Evolutionary conservation across 2,329 filamentous ascomycete species (phyloP).

Genomic region (Ceratocystis cubensis): DNA sequence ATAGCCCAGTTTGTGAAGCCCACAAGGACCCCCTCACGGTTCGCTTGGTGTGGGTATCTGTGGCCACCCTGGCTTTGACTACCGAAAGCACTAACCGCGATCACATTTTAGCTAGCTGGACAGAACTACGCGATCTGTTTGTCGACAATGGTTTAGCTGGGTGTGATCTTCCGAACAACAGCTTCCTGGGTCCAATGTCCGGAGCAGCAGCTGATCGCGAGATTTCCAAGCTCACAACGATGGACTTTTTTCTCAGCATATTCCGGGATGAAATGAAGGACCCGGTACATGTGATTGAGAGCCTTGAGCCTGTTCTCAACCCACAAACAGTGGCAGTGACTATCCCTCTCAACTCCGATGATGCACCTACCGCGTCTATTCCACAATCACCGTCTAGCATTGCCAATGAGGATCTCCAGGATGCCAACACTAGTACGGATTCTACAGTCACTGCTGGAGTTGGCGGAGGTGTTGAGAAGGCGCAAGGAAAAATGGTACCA

Average conservation of each 20-base stretch:
- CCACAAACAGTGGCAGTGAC: slow-evolving; percentile 42
- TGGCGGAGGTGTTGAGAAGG: slow-evolving; percentile 7
- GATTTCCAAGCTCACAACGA: slow-evolving; percentile 81
- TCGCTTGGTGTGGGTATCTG: slow-evolving; percentile 47
- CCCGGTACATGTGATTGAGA: slow-evolving; percentile 76
- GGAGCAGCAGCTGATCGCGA: slow-evolving; percentile 74
- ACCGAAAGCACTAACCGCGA: slow-evolving; percentile 41
- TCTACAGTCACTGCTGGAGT: background rate
- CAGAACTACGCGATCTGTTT: slow-evolving; percentile 43
- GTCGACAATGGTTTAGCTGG: slow-evolving; percentile 31
- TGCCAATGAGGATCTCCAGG: background rate
- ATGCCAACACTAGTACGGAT: background rate
- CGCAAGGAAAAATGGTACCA: slow-evolving; percentile 26
- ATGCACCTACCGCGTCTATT: background rate
- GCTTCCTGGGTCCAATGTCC: slow-evolving; percentile 78
- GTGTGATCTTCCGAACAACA: slow-evolving; percentile 67
- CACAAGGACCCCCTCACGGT: slow-evolving; percentile 32
- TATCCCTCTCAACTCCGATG: background rate
- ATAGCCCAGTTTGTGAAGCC: background rate
- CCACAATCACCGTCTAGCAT: background rate
- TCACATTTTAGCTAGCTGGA: slow-evolving; percentile 47
- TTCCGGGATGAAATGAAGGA: slow-evolving; percentile 75
- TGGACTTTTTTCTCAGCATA: slow-evolving; percentile 87
- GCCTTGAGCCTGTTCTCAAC: slow-evolving; percentile 81
- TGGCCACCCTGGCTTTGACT: slow-evolving; percentile 40